Evolutionary conservation across 176 grass and related monocot genomes (phyloP), one percentile per base, ranked within the genome.

Genomic region (Aegilops speltoides): DNA sequence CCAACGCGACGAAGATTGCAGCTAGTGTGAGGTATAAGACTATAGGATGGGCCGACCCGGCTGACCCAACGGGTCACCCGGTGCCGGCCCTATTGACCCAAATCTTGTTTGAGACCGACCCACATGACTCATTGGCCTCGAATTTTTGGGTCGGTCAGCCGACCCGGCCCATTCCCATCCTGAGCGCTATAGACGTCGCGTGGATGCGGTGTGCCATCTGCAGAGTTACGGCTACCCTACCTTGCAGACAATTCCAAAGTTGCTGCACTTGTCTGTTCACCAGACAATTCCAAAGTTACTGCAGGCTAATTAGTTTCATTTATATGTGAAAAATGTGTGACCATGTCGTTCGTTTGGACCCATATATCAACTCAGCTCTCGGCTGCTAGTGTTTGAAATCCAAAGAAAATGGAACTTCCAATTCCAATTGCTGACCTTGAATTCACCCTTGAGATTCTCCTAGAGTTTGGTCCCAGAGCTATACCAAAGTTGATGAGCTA

Each of bases 391-490:
- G 24, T 32, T 60, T 19, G n/a, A 68, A 68, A 19, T 34, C 3
- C 19, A 23, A 37, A 54, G 10, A 72, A 41, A 72, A 12, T 12
- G 36, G 69, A 43, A 41, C 19, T 14, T 73, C 6, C 10, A 15
- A 31, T 84, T 80, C 76, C 23, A 84, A 31, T 12, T 7, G 67
- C 31, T 8, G 76, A 45, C 59, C 68, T 56, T 80, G 50, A 54
- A 85, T 85, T 79, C 67, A 74, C 17, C 31, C 31, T 74, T 22
- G 36, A 50, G 19, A 60, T 46, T 64, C 17, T 78, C 20, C 11
- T 61, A 74, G 36, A 64, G 57, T 31, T 84, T 45, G 33, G 24
- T n/a, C 10, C 34, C 52, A 61, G 4, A 20, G 48, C 20, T 72
- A 10, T 23, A 19, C 81, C 50, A 19, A 54, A 23, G 77, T 20